Conservation (phyloP, 306 rosid species). For the Glycyrrhiza uralensis region DNA sequence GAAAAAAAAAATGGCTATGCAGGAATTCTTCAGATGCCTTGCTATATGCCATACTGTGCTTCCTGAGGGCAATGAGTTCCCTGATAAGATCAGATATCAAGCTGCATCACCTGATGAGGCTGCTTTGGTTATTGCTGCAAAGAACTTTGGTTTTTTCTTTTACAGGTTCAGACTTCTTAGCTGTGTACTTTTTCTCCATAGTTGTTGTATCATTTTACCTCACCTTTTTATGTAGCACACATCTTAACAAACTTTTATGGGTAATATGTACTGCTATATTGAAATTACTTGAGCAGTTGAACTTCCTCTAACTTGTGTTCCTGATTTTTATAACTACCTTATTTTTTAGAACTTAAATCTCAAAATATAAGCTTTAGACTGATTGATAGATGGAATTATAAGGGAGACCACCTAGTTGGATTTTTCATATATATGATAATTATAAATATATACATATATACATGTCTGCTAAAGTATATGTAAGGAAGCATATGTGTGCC, state of each 20-base stretch:
- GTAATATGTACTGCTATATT: not conserved
- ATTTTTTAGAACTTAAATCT: too few species aligned
- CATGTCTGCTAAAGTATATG: too few species aligned
- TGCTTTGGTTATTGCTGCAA: constrained; percentile 65
- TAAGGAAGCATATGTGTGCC: not conserved
- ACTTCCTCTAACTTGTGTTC: too few species aligned
- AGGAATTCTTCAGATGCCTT: constrained; percentile 72
- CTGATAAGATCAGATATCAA: constrained; percentile 77
- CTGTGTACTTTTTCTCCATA: not conserved
- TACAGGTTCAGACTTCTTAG: constrained; percentile 57
- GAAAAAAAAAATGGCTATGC: constrained; percentile 23
- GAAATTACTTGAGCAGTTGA: too few species aligned
- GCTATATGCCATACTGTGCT: constrained; percentile 94
- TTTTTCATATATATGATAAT: too few species aligned
- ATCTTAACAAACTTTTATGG: not conserved
- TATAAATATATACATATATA: too few species aligned
- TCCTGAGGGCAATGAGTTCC: constrained; percentile 82
- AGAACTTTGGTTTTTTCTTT: constrained; percentile 93
- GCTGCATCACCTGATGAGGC: constrained; percentile 95
- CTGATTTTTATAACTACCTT: too few species aligned
- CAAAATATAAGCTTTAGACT: not conserved
- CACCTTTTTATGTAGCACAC: not conserved
- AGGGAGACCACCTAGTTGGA: not conserved
- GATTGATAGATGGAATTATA: not conserved
- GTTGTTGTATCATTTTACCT: not conserved